Evolutionary conservation across 1,139 yeast species (phyloP).

Genomic region (Candida neerlandica): DNA sequence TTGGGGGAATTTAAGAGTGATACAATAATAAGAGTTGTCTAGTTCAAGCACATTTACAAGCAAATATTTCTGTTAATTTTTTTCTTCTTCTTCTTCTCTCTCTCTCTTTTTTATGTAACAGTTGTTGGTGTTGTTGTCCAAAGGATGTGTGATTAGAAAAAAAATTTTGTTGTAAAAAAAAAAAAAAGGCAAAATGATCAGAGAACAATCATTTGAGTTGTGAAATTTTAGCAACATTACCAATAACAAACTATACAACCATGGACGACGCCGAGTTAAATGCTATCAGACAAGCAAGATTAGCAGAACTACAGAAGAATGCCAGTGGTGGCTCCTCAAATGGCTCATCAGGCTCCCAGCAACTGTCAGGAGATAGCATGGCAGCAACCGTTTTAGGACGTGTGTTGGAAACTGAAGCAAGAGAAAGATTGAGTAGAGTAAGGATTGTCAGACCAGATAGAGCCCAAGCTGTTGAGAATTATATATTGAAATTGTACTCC

Average conservation of each 20-base stretch:
- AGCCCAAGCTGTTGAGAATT: constrained; percentile 86
- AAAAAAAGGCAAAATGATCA: neutral
- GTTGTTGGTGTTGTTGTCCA: neutral
- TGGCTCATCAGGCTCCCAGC: constrained; percentile 32
- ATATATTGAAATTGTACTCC: constrained; percentile 71
- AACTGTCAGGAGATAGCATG: constrained; percentile 29
- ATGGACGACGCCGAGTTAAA: constrained; percentile 83
- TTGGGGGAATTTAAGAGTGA: no score
- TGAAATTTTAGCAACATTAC: neutral
- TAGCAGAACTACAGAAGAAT: constrained; percentile 74
- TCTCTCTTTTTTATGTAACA: neutral
- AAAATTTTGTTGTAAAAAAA: neutral
- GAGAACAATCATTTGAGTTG: neutral
- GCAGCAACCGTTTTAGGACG: constrained; percentile 57
- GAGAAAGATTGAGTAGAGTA: constrained; percentile 86
- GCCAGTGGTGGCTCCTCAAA: constrained; percentile 34
- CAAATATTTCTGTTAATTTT: no score
- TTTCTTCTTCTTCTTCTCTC: neutral
- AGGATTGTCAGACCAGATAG: constrained; percentile 89
- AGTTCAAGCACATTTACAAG: no score
- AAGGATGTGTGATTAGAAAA: neutral
- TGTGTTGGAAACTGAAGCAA: constrained; percentile 75
- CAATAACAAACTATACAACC: neutral
- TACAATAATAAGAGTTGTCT: no score
- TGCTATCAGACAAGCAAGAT: constrained; percentile 86